Evolutionary conservation across 2,329 filamentous ascomycete species (phyloP).

Genomic region (Microdochium trichocladiopsis): DNA sequence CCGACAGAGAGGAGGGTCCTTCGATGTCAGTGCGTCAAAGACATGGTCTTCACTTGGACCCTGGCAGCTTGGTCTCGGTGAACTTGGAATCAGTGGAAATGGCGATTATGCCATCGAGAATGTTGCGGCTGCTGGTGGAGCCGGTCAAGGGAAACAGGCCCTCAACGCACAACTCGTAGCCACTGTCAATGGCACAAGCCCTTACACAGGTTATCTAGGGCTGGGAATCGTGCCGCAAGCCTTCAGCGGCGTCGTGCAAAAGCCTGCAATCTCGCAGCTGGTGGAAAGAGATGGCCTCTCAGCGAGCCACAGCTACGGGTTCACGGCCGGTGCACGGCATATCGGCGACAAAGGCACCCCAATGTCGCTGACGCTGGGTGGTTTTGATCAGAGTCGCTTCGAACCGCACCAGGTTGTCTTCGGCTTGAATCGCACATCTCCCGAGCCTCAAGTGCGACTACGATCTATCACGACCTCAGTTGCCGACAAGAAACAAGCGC

Average conservation of each 20-base stretch:
- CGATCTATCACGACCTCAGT: slow-evolving; percentile 44
- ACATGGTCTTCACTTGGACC: slow-evolving; percentile 53
- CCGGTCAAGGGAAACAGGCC: slow-evolving; percentile 26
- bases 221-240: slow-evolving; percentile 47
- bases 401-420: slow-evolving; percentile 55
- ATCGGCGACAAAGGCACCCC: slow-evolving; percentile 30
- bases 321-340: slow-evolving; percentile 69
- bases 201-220: slow-evolving; percentile 48
- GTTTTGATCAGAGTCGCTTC: slow-evolving; percentile 60
- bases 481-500: slow-evolving; percentile 19
- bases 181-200: slow-evolving; percentile 47
- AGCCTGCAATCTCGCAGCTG: slow-evolving; percentile 47
- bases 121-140: slow-evolving; percentile 31
- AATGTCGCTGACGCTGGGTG: slow-evolving; percentile 59
- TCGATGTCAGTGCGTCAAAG: slow-evolving; percentile 42
- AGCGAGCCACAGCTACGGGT: slow-evolving; percentile 68
- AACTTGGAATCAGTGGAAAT: slow-evolving; percentile 52
- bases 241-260: slow-evolving; percentile 40
- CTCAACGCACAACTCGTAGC: slow-evolving; percentile 41
- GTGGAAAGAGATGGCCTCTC: slow-evolving; percentile 53
- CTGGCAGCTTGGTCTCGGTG: slow-evolving; percentile 52
- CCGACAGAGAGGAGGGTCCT: slow-evolving; percentile 51
- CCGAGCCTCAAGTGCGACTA: slow-evolving; percentile 52
- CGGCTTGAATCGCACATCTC: slow-evolving; percentile 42
- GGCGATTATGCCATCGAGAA: slow-evolving; percentile 57